Percentiles rank a stretch among this genome's conserved stretches.
Conservation (phyloP, 805 yeast species). For the Yamadazyma insecticola region DNA sequence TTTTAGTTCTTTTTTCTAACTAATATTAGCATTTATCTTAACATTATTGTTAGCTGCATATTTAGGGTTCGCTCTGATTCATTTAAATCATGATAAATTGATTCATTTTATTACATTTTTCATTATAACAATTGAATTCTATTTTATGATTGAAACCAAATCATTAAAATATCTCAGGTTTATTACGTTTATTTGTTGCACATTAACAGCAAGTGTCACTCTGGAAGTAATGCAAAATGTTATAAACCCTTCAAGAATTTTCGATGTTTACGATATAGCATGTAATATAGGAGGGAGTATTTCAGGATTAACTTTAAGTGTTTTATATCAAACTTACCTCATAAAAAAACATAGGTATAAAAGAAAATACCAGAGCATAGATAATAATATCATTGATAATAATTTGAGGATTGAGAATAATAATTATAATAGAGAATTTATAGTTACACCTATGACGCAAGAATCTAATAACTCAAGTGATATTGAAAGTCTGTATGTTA, state of each 20-base stretch:
- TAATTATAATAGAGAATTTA: too few species aligned
- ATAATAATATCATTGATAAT: too few species aligned
- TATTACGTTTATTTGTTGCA: conserved; percentile 39
- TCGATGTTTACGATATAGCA: conserved; percentile 46
- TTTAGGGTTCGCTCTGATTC: conserved; percentile 48
- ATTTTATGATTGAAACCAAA: conserved; percentile 37
- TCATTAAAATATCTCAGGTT: conserved; percentile 25
- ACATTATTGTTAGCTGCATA: conserved; percentile 29
- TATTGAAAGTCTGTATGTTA: too few species aligned
- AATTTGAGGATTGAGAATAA: too few species aligned
- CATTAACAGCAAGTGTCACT: conserved; percentile 41
- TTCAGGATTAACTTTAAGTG: conserved; percentile 17
- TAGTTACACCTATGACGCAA: too few species aligned
- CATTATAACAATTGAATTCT: conserved; percentile 45
- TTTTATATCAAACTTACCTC: too few species aligned
- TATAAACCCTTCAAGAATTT: conserved; percentile 42
- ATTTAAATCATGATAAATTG: conserved; percentile 46
- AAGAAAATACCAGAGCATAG: not conserved
- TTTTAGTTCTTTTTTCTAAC: too few species aligned
- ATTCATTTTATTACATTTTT: conserved; percentile 46
- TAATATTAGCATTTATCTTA: conserved; percentile 20
- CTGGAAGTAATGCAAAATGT: conserved; percentile 50
- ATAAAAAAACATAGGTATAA: not conserved
- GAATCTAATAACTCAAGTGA: too few species aligned
- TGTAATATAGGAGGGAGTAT: conserved; percentile 29